Base-by-base conservation (phyloP, 345 rosid species). In the Heritiera fomes region DNA sequence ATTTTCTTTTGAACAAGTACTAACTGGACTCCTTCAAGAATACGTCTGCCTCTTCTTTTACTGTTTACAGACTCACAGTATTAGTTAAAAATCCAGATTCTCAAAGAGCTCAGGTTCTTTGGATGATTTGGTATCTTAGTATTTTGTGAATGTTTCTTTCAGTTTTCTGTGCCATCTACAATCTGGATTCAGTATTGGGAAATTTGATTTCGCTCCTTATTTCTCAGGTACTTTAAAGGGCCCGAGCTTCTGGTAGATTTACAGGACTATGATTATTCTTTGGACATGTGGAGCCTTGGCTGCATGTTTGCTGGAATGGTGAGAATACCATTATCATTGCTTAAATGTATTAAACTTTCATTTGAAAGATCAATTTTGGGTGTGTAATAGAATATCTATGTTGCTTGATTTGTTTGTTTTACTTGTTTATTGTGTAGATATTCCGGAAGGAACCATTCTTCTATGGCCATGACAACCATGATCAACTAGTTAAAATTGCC, bases 291-390 rank as follows among this genome's bases (percentile, higher is more conserved):
- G 99, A 96, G 99, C 89, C 98, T 96, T 71, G 98, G 98, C 40
- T 96, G 99, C 82, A 96, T 94, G 99, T 92, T 96, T 88, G 98
- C 98, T 23, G 99, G 98, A 81, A 96, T 96, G 99, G 99, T 96
- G 73, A 86, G 94, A 77, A 74, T 82, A 18, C 23, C 7, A 11
- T 40, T 64, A 14, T 49, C 10, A 17, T 2, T 8, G 23, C 67
- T 50, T 71, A 45, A 46, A 28, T 72, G 18, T 23, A 63, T 12
- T 50, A 40, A 38, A 30, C 15, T 71, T 71, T 71, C 14, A 52
- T 8, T 52, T 76, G 41, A 18, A 76, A 63, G 34, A 63, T 30
- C 46, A 50, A 71, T 10, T 71, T 71, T 71, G 43, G 30, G 15
- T 52, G 46, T 13, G 4, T 32, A 11, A 18, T 23, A 9, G 23